Evolutionary conservation across 176 grass and related monocot genomes (phyloP).

Genomic region (Carex cristatella): DNA sequence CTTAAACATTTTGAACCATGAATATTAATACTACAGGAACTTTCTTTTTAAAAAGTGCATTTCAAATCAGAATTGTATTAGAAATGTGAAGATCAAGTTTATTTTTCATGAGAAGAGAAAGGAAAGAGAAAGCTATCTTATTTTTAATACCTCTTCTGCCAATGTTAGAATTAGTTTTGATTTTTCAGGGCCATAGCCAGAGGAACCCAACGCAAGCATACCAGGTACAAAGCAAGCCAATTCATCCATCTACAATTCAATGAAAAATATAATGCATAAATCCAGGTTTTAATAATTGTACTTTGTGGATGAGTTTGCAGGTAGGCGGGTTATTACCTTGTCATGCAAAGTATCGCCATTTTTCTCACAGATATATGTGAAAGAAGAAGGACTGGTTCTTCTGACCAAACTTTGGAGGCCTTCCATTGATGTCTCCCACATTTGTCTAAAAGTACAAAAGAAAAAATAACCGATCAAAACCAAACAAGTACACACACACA

Average conservation of each 20-base stretch:
- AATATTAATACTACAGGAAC: not conserved
- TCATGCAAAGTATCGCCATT: conserved; percentile 74
- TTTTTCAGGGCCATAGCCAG: conserved; percentile 87
- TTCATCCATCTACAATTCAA: conserved; percentile 85
- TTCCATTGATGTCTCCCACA: conserved; percentile 99
- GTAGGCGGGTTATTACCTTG: conserved; percentile 47
- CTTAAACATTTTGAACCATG: not conserved
- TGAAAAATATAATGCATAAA: conserved; percentile 31
- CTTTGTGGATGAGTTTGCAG: conserved; percentile 26
- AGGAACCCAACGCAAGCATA: conserved; percentile 91
- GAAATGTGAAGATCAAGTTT: not conserved
- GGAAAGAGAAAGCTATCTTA: not conserved
- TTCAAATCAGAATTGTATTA: not conserved
- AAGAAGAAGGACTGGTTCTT: conserved; percentile 87
- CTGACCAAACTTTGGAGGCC: conserved; percentile 75
- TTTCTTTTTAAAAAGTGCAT: not conserved
- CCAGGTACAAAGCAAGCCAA: conserved; percentile 98
- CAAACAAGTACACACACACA: not conserved
- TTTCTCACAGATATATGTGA: conserved; percentile 92
- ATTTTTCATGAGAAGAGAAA: not conserved
- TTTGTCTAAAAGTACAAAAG: conserved; percentile 52
- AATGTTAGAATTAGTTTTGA: conserved; percentile 78
- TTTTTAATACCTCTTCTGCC: conserved; percentile 69
- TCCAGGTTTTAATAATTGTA: conserved; percentile 11
- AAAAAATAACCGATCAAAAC: conserved; percentile 4